Evolutionary conservation across 768 basidiomycete species (phyloP), one percentile per base, ranked within the genome.

Genomic region (Lactarius sanguifluus): DNA sequence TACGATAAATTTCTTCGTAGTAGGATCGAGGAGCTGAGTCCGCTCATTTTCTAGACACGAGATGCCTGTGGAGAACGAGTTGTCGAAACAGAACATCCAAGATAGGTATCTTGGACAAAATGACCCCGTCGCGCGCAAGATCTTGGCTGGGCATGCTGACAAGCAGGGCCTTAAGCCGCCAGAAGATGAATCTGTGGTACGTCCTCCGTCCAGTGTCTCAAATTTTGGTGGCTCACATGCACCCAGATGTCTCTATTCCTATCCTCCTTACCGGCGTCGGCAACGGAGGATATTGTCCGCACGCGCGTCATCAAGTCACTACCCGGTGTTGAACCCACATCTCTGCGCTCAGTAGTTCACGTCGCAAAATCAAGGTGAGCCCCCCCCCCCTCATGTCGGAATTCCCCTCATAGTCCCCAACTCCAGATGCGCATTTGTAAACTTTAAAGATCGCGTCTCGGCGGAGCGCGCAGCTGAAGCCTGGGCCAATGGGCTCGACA

Each of bases 101-200:
- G 96, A 98, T 78, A 83, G 97, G 60, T 98, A 94, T 77, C 89
- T 98, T 76, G 97, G 97, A 7, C 80, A 81, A 32, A 92, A 92
- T 69, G 97, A 98, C 74, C 94, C 96, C 15, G 96, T 99, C 5
- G 97, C 97, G 12, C 86, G 85, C 68, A 97, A 94, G 78, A 95
- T 98, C 54, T 74, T 99, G 76, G 76, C 83, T 2, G 82, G 78
- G n/a, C 86, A 92, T 75, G 95, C 96, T 0, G 89, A 90, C 54
- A 80, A 74, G 28, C 87, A 91, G 72, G 96, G 96, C 0, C 80
- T 99, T 61, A 87, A 90, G 62, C 89, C 94, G 18, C 97, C 97
- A 65, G 94, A 94, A 68, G 97, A 99, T 75, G 74, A 81, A 62
- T 83, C 86, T 10, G 87, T 99, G 54, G 95, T 96, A 73, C 70